phyloP scores from a whole-genome alignment of 2,329 filamentous ascomycete species.

The Ophiostoma quercus region DNA sequence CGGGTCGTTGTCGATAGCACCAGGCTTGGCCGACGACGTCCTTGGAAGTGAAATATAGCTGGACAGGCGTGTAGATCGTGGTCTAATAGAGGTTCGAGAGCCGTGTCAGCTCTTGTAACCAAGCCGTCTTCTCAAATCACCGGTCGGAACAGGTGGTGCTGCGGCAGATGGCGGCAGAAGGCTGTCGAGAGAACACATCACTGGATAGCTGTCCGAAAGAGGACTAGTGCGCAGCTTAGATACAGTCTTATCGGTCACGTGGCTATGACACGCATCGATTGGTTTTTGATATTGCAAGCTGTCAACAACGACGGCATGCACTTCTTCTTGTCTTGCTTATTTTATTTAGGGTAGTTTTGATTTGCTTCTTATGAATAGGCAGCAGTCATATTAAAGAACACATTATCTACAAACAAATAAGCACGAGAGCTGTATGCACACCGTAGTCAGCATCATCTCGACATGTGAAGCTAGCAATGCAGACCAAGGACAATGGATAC shows the following conservation, averaged over 20 bases:
- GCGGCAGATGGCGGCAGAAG: conserved; percentile 13
- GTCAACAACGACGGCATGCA: neutral
- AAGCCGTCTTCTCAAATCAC: conserved; percentile 18
- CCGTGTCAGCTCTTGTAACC: conserved; percentile 18
- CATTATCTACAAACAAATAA: neutral
- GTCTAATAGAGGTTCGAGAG: neutral
- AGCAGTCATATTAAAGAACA: neutral
- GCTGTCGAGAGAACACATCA: conserved; percentile 23
- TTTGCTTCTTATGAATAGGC: neutral
- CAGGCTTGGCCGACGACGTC: conserved; percentile 18
- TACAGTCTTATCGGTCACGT: conserved; percentile 10
- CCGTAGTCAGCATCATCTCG: neutral
- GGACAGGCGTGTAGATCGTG: neutral
- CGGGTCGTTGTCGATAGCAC: conserved; percentile 17
- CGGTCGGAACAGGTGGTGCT: conserved; percentile 14
- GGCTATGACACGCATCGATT: neutral
- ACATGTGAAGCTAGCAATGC: neutral
- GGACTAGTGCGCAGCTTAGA: conserved; percentile 16
- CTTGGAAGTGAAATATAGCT: neutral
- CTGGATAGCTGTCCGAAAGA: conserved; percentile 25
- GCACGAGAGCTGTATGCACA: neutral
- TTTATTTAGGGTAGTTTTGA: neutral
- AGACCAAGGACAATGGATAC: neutral
- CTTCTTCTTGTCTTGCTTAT: neutral
- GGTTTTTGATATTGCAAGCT: neutral